Percentiles rank a stretch among this genome's conserved stretches.
These are phyloP conservation scores for Sarcomyxa edulis DNA, from an alignment of 768 basidiomycete genomes.

Conservation along the genomic window DNA sequence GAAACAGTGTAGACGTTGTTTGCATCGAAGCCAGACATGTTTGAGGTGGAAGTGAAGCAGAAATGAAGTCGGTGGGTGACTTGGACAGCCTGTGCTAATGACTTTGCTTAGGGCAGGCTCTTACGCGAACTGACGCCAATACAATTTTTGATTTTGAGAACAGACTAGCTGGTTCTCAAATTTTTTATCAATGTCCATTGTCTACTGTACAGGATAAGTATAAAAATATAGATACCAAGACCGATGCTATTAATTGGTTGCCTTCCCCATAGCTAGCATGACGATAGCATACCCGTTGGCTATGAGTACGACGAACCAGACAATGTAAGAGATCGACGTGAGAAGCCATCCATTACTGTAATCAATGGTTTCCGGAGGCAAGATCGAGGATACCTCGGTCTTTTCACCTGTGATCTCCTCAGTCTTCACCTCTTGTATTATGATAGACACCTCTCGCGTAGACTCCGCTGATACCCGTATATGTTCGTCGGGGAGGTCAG, in stretches of 20 bases:
- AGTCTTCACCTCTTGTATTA: neutral
- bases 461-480: too few species aligned
- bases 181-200: too few species aligned
- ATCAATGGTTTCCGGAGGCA: conserved; percentile 22
- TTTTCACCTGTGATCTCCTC: conserved; percentile 6
- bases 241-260: too few species aligned
- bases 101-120: too few species aligned
- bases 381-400: conserved; percentile 8
- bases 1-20: conserved; percentile 79
- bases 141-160: too few species aligned
- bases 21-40: conserved; percentile 90
- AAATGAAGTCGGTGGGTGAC: conserved; percentile 9
- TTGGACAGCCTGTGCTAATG: too few species aligned
- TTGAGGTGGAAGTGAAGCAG: conserved; percentile 13
- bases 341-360: conserved; percentile 33
- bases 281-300: conserved; percentile 52
- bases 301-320: conserved; percentile 41
- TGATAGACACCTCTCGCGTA: too few species aligned
- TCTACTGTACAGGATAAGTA: too few species aligned
- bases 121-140: too few species aligned
- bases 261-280: conserved; percentile 28
- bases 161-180: too few species aligned
- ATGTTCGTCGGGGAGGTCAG: too few species aligned
- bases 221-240: too few species aligned
- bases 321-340: conserved; percentile 35